phyloP scores from a whole-genome alignment of 2,329 filamentous ascomycete genomes.

The Teratosphaeria nubilosa region DNA sequence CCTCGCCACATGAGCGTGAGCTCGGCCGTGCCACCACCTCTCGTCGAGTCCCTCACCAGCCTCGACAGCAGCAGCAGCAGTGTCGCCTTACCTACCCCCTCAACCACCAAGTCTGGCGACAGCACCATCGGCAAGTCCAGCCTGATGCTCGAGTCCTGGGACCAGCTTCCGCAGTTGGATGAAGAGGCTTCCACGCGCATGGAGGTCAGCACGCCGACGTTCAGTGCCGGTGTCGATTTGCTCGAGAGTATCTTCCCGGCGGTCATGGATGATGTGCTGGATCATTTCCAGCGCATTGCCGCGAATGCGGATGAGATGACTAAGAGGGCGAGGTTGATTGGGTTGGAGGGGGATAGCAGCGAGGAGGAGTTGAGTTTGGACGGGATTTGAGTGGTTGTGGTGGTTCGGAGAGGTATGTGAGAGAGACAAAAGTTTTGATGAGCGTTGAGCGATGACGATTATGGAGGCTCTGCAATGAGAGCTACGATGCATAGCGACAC shows the following conservation, averaged over 20 bases:
- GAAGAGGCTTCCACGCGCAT: neutral
- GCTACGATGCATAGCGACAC: neutral
- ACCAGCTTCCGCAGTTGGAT: neutral
- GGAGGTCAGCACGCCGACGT: constrained; percentile 5
- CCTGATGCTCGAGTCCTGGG: neutral
- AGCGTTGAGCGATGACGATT: neutral
- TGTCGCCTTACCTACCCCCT: too few species aligned
- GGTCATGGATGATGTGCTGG: constrained; percentile 7
- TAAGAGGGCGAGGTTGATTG: neutral
- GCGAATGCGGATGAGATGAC: neutral
- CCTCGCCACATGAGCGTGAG: neutral
- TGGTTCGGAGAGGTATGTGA: neutral
- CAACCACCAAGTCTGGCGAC: too few species aligned
- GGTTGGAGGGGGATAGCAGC: neutral
- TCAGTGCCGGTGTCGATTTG: constrained; percentile 7
- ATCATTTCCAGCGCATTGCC: constrained; percentile 1
- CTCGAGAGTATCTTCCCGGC: constrained; percentile 7
- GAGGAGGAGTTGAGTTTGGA: neutral
- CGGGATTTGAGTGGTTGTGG: neutral
- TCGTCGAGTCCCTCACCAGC: neutral
- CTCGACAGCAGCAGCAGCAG: neutral
- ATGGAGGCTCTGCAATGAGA: neutral
- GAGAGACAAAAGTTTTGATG: neutral
- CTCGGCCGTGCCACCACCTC: neutral
- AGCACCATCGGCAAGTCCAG: too few species aligned